Conservation (phyloP, 768 basidiomycete genomes). For the Scleroderma bovista region DNA sequence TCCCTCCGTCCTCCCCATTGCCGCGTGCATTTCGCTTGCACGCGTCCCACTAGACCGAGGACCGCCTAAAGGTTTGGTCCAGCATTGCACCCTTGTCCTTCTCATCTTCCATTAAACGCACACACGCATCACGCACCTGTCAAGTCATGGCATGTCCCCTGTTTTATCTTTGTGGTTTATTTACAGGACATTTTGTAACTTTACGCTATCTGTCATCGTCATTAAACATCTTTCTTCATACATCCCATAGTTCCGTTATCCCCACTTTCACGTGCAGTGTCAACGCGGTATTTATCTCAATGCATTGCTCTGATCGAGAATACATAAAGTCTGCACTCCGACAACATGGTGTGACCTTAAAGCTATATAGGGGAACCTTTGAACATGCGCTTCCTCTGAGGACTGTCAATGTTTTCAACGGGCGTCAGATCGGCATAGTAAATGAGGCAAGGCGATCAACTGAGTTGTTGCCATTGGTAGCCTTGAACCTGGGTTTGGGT, state of each 20-base stretch:
- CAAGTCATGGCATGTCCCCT: not conserved
- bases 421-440: not conserved
- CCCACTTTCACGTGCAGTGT: not conserved
- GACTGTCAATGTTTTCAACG: not conserved
- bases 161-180: constrained; percentile 1
- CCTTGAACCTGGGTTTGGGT: not conserved
- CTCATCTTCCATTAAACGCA: not conserved
- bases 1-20: not conserved
- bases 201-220: not conserved
- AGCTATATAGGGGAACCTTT: too few relatives aligned
- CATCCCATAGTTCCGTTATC: not conserved
- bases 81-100: not conserved
- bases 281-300: not conserved
- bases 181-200: constrained; percentile 6
- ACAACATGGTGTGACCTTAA: too few relatives aligned
- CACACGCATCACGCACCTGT: not conserved
- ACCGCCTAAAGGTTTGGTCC: too few relatives aligned
- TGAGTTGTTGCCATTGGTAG: too few relatives aligned
- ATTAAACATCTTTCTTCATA: not conserved
- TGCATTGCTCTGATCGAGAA: not conserved
- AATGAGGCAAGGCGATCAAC: not conserved
- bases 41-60: too few relatives aligned
- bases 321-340: not conserved
- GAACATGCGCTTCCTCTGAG: too few relatives aligned
- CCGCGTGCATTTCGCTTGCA: not conserved